A percentile compares a stretch with the other conserved stretches of the same genome.
Evolutionary conservation across 352 stramenopile genomes (phyloP).

Genomic region (Discostella stelligera): DNA sequence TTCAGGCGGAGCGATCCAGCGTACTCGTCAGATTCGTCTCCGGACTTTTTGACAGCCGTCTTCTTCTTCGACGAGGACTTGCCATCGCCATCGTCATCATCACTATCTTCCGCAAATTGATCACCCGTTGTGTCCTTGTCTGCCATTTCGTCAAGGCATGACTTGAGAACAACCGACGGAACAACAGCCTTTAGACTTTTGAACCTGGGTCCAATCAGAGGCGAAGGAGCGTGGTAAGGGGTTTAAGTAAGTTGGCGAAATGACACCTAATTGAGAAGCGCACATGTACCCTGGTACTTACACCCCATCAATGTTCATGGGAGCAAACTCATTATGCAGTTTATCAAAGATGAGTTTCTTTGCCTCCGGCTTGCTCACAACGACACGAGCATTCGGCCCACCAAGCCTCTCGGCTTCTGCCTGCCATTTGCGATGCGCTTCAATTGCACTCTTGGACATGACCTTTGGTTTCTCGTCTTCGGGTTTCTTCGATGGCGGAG

Average conservation of each 20-base stretch:
- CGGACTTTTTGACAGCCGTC: constrained; percentile 30
- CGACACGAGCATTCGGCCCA: constrained; percentile 57
- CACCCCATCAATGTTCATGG: constrained; percentile 77
- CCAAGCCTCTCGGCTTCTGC: constrained; percentile 58
- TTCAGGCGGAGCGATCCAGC: constrained; percentile 60
- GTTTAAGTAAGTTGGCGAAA: too few relatives aligned
- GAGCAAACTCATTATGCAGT: constrained; percentile 62
- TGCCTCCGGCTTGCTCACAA: constrained; percentile 58
- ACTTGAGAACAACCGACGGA: constrained; percentile 64
- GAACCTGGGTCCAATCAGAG: constrained; percentile 26
- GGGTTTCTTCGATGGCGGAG: constrained; percentile 20
- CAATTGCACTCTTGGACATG: constrained; percentile 45
- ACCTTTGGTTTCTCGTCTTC: constrained; percentile 13
- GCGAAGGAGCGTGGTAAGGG: background rate
- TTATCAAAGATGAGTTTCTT: constrained; percentile 76
- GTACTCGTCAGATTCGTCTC: constrained; percentile 36
- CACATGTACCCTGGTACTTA: constrained; percentile 27
- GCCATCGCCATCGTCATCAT: constrained; percentile 56
- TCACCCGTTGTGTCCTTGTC: constrained; percentile 30
- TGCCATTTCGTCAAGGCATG: constrained; percentile 73
- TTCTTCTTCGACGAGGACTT: constrained; percentile 36
- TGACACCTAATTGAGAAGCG: too few relatives aligned
- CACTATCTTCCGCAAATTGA: constrained; percentile 48
- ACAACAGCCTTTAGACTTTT: constrained; percentile 63
- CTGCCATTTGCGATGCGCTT: constrained; percentile 66